A percentile compares a stretch with the other conserved stretches of the same genome.
phyloP scores from a whole-genome alignment of 495 filamentous ascomycete genomes.

The Tuber brumale region DNA sequence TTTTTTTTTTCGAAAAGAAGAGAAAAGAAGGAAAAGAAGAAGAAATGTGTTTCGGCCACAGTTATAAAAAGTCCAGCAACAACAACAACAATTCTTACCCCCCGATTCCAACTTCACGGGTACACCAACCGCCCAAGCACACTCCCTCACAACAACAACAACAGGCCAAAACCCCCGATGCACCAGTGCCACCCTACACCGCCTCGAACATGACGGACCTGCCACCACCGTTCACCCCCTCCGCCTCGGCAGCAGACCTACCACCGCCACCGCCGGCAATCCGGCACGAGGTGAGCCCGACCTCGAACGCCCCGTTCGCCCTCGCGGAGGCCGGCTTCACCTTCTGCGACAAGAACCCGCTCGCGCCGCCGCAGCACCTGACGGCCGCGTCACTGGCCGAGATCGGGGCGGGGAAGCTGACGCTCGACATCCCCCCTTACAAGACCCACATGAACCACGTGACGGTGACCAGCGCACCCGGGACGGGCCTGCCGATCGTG shows the following conservation, averaged over 20 bases:
- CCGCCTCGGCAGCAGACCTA: constrained; percentile 46
- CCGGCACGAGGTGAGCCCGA: constrained; percentile 58
- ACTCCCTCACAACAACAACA: not conserved
- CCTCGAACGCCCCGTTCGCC: constrained; percentile 64
- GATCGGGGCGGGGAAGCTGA: constrained; percentile 32
- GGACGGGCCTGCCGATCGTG: constrained; percentile 42
- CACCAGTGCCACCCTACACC: not conserved
- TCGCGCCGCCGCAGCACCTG: constrained; percentile 53
- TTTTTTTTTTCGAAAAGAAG: not conserved
- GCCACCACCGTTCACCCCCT: constrained; percentile 41
- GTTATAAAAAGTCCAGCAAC: not conserved
- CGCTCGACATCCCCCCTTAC: constrained; percentile 32
- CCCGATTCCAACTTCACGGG: not conserved
- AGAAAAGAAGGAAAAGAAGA: not conserved
- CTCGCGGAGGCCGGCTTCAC: constrained; percentile 65
- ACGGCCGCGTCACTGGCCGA: constrained; percentile 40
- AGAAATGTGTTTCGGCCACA: not conserved
- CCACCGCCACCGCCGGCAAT: constrained; percentile 77
- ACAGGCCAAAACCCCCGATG: not conserved
- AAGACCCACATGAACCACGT: constrained; percentile 21
- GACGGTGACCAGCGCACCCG: constrained; percentile 42
- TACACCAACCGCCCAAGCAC: not conserved
- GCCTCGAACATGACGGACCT: too few relatives aligned
- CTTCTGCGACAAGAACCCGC: constrained; percentile 62
- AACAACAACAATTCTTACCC: not conserved